phyloP scores from a whole-genome alignment of 805 yeast species.

The Yarrowia sp. region DNA sequence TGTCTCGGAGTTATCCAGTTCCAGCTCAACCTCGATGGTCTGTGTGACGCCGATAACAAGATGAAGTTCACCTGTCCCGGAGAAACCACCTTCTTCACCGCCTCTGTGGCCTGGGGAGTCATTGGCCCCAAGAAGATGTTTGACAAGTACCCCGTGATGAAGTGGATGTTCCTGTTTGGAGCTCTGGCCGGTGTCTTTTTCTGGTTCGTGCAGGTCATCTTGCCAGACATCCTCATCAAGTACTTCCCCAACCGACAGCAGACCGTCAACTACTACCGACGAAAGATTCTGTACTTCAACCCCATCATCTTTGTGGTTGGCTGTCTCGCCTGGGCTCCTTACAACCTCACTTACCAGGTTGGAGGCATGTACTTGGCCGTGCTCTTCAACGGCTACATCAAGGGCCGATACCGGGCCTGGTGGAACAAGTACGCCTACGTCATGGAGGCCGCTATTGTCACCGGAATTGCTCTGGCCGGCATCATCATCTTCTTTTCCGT shows the following conservation, averaged over 20 bases:
- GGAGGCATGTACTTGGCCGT: slow-evolving; percentile 17
- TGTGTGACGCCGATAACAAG: slow-evolving; percentile 32
- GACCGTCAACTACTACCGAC: slow-evolving; percentile 6
- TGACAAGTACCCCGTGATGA: slow-evolving; percentile 34
- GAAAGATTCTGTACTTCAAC: slow-evolving; percentile 20
- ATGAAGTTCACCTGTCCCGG: slow-evolving; percentile 39
- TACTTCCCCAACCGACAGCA: neutral
- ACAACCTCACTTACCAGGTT: slow-evolving; percentile 23
- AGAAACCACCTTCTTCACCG: slow-evolving; percentile 48
- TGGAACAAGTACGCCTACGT: slow-evolving; percentile 23
- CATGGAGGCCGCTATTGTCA: slow-evolving; percentile 22
- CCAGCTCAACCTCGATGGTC: slow-evolving; percentile 38
- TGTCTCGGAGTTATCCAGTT: slow-evolving; percentile 38
- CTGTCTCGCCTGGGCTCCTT: slow-evolving; percentile 14
- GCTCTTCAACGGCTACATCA: slow-evolving; percentile 17
- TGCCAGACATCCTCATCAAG: slow-evolving; percentile 30
- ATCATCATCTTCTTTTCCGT: slow-evolving; percentile 15
- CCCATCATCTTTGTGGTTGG: slow-evolving; percentile 22
- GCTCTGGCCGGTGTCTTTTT: slow-evolving; percentile 33
- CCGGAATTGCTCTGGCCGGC: slow-evolving; percentile 17
- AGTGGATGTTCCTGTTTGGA: slow-evolving; percentile 33
- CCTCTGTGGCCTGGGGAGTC: slow-evolving; percentile 49
- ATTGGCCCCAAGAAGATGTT: slow-evolving; percentile 52
- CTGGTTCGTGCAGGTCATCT: slow-evolving; percentile 14
- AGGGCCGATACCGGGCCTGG: slow-evolving; percentile 16